Base-by-base conservation (phyloP, 768 basidiomycete genomes). In the Gymnopilus dilepis region DNA sequence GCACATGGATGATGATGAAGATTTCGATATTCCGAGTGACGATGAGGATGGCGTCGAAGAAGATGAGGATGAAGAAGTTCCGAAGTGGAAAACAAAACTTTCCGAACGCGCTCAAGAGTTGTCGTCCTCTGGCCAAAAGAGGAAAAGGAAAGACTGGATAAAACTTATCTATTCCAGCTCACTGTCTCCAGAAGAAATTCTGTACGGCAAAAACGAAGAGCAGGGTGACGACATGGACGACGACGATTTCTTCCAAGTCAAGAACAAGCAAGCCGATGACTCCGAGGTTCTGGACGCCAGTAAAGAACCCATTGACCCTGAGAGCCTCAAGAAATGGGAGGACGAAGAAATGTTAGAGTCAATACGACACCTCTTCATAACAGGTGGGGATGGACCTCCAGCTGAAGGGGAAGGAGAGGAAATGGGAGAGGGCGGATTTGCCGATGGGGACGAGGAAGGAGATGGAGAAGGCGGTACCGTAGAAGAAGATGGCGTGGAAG, bases 291-390 rank as follows among this genome's bases (percentile, higher is more conserved):
- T 88, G 34, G 95, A 97, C 72, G 84, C 82, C 71, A 82, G 88
- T 7, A 96, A 95, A 73, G 87, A 84, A 54, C 68, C 67, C 0
- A 53, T 87, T n/a, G 72, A 81, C 42, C 66, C 67, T 1, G 83
- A 86, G 24, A 78, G 78, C 45, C 73, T 92, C 60, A 84, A 80
- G 62, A 85, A 85, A 67, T 98, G 95, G 96, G 88, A 91, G 60
- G 87, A 92, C 62, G 92, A 96, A 63, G 88, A 85, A 22, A 82
- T 92, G 73, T 82, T 99, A 22, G 92, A 97, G 54, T 90, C 92
- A 1, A 88, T 99, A 69, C 86, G 92, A 6, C 80, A 86, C 57
- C 79, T 97, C 53, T 99, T 99, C 77, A 97, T 99, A 72, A 97
- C 95, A 0, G 95, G 92, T 1, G 80, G 74, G 67, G 70, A 81